These are phyloP conservation scores for Vararia minispora DNA, from an alignment of 768 basidiomycete species.

Conservation along the genomic window DNA sequence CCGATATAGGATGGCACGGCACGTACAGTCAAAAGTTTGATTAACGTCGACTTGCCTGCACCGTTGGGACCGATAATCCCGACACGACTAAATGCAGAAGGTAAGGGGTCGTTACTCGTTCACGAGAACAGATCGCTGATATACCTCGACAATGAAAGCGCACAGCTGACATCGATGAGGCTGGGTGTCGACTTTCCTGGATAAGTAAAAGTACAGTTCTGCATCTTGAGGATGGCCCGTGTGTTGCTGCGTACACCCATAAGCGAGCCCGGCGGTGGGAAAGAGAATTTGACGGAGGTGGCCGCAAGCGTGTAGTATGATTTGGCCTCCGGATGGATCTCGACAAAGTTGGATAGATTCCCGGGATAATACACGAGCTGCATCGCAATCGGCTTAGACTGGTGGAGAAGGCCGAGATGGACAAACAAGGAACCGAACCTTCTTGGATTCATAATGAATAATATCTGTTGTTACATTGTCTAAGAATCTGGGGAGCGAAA, in stretches of 20 bases:
- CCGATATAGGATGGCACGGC: background rate
- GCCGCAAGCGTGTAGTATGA: conserved; percentile 96
- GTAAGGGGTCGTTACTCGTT: conserved; percentile 6
- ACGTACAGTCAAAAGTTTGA: conserved; percentile 82
- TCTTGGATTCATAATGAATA: conserved; percentile 94
- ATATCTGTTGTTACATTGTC: conserved; percentile 95
- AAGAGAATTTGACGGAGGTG: conserved; percentile 87
- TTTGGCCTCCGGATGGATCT: conserved; percentile 83
- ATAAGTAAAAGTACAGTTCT: conserved; percentile 89
- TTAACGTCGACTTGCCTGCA: conserved; percentile 91
- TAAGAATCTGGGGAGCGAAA: conserved; percentile 53
- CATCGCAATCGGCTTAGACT: too few relatives aligned
- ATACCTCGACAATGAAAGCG: conserved; percentile 84
- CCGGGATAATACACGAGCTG: conserved; percentile 91
- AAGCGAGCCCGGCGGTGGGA: conserved; percentile 90
- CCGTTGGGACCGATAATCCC: conserved; percentile 91
- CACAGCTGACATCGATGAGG: conserved; percentile 81
- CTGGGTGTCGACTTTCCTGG: conserved; percentile 74
- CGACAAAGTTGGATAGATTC: conserved; percentile 85
- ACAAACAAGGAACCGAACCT: conserved; percentile 31
- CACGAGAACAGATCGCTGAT: conserved; percentile 14
- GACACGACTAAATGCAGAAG: conserved; percentile 51
- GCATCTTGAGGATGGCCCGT: conserved; percentile 88
- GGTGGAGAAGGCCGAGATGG: conserved; percentile 8
- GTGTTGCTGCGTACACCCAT: conserved; percentile 97